Evolutionary conservation across 73 alveolate genomes (phyloP).

Genomic region (Symbiodinium pilosum): DNA sequence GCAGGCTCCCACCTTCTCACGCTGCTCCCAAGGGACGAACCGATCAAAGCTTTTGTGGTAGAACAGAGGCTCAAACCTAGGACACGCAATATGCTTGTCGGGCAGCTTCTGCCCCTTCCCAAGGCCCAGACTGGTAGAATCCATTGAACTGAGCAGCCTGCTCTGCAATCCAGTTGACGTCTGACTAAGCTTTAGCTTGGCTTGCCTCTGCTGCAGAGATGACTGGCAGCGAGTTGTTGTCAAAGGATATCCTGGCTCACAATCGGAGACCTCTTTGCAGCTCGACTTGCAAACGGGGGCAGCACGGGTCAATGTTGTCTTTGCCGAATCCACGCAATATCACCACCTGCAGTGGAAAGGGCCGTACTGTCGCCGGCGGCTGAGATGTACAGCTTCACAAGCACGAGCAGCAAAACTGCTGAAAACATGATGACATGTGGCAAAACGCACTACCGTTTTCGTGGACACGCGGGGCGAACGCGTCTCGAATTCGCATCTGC

Average conservation of each 20-base stretch:
- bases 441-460: no score
- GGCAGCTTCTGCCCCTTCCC: not conserved
- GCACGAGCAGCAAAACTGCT: no score
- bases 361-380: no score
- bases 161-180: not conserved
- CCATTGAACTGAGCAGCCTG: conserved; percentile 85
- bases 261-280: not conserved
- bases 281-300: not conserved
- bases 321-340: conserved; percentile 76
- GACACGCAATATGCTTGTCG: not conserved
- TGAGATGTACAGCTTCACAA: no score
- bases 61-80: conserved; percentile 84
- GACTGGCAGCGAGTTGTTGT: conserved; percentile 72
- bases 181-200: not conserved
- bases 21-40: conserved; percentile 93
- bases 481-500: no score
- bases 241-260: conserved; percentile 79
- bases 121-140: conserved; percentile 48
- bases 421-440: no score
- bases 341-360: conserved; percentile 50
- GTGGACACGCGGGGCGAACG: no score
- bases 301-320: conserved; percentile 63
- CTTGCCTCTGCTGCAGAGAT: conserved; percentile 63
- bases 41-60: conserved; percentile 94
- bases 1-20: conserved; percentile 60